Base-by-base conservation (phyloP, 164 flowering plant species). In the Amborella trichopoda region DNA sequence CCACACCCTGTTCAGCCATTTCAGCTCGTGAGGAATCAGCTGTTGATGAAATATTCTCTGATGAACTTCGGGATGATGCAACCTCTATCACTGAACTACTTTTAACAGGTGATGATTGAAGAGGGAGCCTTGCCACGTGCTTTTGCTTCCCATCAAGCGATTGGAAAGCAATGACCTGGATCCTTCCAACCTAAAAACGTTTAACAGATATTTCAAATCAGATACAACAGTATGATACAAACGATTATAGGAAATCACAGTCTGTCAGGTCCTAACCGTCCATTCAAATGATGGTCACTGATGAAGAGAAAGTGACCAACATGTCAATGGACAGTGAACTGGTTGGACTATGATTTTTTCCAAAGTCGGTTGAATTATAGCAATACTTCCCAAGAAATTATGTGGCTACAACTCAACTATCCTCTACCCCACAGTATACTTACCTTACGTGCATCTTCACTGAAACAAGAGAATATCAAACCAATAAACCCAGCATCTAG, bases 401-500 rank as follows among this genome's bases (percentile, higher is more conserved):
- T n/a, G n/a, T n/a, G n/a, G n/a, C n/a, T n/a, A n/a, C n/a, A n/a
- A n/a, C n/a, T n/a, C n/a, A n/a, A n/a, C n/a, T n/a, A n/a, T n/a
- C n/a, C n/a, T n/a, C n/a, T n/a, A n/a, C n/a, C n/a, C n/a, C n/a
- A n/a, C n/a, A n/a, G n/a, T 23, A 50, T 17, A 46, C 67, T 47
- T 26, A 93, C 99, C 99, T 84, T 88, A 46, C 68, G 73, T 16
- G 74, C 72, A 70, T 93, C 95, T 67, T 93, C 97, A 74, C 79
- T 88, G 39, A 85, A 93, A 69, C 99, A 93, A 36, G 99, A 93
- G 71, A 93, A 93, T 58, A 93, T 93, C 49, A 93, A 64, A 49
- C 99, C 99, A 56, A 88, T 80, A 64, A 93, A 93, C 40, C 99
- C 99, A 57, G 96, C 56, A 68, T 93, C 99, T 49, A 93, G 76